Base-by-base conservation (phyloP, 306 rosid species). In the Pterocarpus macrocarpus region DNA sequence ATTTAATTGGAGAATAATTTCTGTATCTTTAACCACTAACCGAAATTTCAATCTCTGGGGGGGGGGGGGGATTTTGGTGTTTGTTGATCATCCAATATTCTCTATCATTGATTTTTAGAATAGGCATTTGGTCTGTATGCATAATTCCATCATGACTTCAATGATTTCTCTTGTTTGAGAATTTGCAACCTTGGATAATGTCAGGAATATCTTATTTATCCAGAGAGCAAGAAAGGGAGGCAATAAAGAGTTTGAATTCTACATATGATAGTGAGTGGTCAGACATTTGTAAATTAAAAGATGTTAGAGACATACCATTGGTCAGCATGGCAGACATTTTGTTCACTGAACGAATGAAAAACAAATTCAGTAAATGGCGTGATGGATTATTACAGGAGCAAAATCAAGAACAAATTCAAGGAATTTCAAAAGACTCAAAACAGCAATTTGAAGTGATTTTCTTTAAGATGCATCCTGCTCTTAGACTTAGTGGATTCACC, bases 201-300 rank as follows among this genome's bases (percentile, higher is more conserved):
- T 83, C 98, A 95, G 99, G 99, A 85, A 93, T 95, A 88, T 93
- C 98, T 87, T 93, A 95, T 93, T 86, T 95, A 86, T 93, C 99
- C 86, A 91, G 88, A 90, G 90, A 85, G 76, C 97, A 95, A 88
- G 99, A 95, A 88, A 81, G 35, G 55, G 87, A 91, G 84, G 98
- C 92, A 38, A 61, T 85, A 49, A 84, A 73, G 67, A 47, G 82
- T 64, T 64, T 90, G 85, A 73, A 85, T 83, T 83, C 86, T 65
- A 66, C 70, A 50, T 71, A 68, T 56, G 86, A 84, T 76, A 87
- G 82, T 16, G 94, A 80, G 68, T 77, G 78, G 76, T 77, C 84
- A 30, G 80, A 86, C 77, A 70, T 55, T 68, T 81, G 62, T 69
- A 83, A 57, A 80, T 49, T 66, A 55, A 88, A 88, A 74, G 86